These are phyloP conservation scores for Voacanga thouarsii DNA, from an alignment of 257 asterid species.

Conservation along the genomic window DNA sequence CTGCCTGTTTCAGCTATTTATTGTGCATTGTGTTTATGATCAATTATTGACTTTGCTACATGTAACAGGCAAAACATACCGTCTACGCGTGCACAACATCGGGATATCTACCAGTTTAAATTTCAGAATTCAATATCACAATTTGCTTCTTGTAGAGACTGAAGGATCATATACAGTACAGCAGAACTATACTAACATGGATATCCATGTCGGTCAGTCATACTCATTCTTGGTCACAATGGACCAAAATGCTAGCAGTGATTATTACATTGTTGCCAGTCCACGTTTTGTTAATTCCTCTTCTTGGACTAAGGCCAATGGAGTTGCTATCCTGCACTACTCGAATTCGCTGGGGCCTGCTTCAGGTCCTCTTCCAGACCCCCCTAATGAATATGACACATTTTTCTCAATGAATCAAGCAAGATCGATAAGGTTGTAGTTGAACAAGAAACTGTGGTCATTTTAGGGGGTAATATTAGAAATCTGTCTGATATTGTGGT, in stretches of 20 bases:
- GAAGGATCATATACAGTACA: constrained; percentile 96
- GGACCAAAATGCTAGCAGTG: constrained; percentile 79
- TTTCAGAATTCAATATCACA: constrained; percentile 90
- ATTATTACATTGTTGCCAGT: constrained; percentile 89
- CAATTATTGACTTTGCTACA: constrained; percentile 20
- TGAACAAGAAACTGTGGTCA: background rate
- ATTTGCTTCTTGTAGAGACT: constrained; percentile 84
- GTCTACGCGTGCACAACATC: constrained; percentile 76
- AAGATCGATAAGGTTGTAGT: constrained; percentile 83
- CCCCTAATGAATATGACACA: constrained; percentile 78
- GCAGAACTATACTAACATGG: constrained; percentile 85
- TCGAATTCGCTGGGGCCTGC: constrained; percentile 77
- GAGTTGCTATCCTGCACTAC: constrained; percentile 82
- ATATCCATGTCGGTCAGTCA: constrained; percentile 93
- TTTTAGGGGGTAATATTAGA: constrained; percentile 28
- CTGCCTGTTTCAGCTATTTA: background rate
- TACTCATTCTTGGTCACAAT: constrained; percentile 86
- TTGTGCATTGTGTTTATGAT: background rate
- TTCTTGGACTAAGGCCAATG: constrained; percentile 49
- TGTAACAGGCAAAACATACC: constrained; percentile 79
- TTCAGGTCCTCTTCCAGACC: constrained; percentile 98
- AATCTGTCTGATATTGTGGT: constrained; percentile 20
- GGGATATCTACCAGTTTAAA: constrained; percentile 89
- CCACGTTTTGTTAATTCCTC: constrained; percentile 71
- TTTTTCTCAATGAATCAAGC: constrained; percentile 94